Evolutionary conservation across 805 yeast species (phyloP).

Genomic region (Schwanniomyces yamadae): DNA sequence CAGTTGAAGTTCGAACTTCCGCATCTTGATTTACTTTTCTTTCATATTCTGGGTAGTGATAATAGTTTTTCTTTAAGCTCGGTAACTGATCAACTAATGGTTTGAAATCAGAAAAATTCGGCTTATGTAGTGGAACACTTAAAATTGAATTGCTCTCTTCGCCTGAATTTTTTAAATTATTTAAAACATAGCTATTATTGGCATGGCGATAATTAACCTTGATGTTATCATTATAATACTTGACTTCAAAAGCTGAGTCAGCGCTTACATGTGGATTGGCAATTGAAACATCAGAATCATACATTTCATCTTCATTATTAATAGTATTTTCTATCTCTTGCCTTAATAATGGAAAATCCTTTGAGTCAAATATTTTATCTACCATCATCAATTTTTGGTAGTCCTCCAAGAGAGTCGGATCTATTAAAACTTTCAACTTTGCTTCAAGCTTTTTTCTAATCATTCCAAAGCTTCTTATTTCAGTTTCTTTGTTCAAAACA

Average conservation of each 20-base stretch:
- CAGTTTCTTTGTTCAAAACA: conserved; percentile 47
- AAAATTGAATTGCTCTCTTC: conserved; percentile 25
- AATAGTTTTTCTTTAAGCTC: conserved; percentile 26
- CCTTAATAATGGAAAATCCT: conserved; percentile 37
- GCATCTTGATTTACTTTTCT: conserved; percentile 9
- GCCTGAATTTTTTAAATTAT: conserved; percentile 4
- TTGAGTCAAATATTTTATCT: conserved; percentile 19
- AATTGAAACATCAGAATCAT: conserved; percentile 48
- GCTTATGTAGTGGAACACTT: conserved; percentile 48
- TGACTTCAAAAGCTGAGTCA: conserved; percentile 48
- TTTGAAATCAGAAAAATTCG: conserved; percentile 41
- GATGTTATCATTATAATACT: conserved; percentile 32
- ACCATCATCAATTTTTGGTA: conserved; percentile 18
- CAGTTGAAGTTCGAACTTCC: conserved; percentile 6
- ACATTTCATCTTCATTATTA: conserved; percentile 27
- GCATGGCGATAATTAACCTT: conserved; percentile 6
- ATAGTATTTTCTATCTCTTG: conserved; percentile 15
- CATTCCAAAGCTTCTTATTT: conserved; percentile 53
- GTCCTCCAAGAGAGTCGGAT: conserved; percentile 20
- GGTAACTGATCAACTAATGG: conserved; percentile 27
- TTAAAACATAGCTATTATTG: conserved; percentile 6
- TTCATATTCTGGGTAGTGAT: conserved; percentile 28
- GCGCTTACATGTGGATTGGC: conserved; percentile 54
- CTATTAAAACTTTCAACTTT: conserved; percentile 23
- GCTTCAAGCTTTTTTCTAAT: conserved; percentile 59